These are phyloP conservation scores for Hyaloscypha bicolor DNA, from an alignment of 495 filamentous ascomycete species.

Conservation along the genomic window DNA sequence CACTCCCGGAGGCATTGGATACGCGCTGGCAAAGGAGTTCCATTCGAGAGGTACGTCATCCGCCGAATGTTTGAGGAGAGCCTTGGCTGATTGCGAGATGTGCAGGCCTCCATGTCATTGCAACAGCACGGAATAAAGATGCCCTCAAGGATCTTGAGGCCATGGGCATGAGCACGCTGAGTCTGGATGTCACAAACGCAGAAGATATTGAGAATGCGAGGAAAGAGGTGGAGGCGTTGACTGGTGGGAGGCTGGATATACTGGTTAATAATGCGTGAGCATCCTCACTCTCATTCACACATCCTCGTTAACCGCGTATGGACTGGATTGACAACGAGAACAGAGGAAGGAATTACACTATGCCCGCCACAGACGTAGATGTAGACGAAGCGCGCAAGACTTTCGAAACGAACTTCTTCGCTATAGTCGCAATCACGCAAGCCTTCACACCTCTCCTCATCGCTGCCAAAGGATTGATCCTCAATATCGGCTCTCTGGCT, in stretches of 20 bases:
- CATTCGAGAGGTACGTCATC: constrained; percentile 39
- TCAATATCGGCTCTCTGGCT: constrained; percentile 54
- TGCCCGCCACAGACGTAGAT: constrained; percentile 47
- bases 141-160: constrained; percentile 46
- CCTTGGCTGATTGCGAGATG: neutral
- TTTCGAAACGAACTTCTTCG: constrained; percentile 58
- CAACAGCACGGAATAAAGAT: constrained; percentile 51
- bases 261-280: constrained; percentile 69
- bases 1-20: constrained; percentile 55
- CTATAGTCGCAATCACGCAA: constrained; percentile 51
- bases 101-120: constrained; percentile 49
- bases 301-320: neutral
- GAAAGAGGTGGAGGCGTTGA: constrained; percentile 49
- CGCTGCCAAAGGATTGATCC: constrained; percentile 44
- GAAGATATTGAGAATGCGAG: constrained; percentile 52
- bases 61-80: neutral
- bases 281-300: neutral
- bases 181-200: constrained; percentile 52
- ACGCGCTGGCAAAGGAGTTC: constrained; percentile 52
- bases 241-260: constrained; percentile 60
- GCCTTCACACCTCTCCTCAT: constrained; percentile 57
- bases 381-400: constrained; percentile 44
- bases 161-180: constrained; percentile 49
- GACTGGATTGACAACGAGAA: neutral
- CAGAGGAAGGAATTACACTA: constrained; percentile 20